Base-by-base conservation (phyloP, 1,284 basidiomycete genomes). In the Golubevia sp. region DNA sequence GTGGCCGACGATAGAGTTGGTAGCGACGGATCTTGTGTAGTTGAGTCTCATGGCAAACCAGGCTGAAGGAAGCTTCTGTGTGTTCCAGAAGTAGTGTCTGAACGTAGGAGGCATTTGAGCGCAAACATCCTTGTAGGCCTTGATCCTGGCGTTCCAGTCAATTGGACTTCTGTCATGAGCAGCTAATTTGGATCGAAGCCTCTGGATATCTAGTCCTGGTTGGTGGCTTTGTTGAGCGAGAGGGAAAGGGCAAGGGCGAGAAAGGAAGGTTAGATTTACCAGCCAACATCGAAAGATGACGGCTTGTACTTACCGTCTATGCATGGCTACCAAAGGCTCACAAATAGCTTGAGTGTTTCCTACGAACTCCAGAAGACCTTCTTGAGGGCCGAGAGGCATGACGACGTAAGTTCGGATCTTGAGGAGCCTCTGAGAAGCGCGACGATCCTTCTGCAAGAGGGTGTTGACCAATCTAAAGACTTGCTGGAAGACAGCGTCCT, bases 401-500 rank as follows among this genome's bases (percentile, higher is more conserved):
- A 99, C 93, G 61, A 90, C 92, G 85, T 98, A 99, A 8, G 89
- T 91, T 44, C 94, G 88, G 65, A 97, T 89, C 51, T 86, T 86
- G 26, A 99, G 86, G 38, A 89, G 86, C 11, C 96, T 89, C 59
- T 88, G 88, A 58, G 88, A 87, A 0, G 94, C 93, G 67, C 91
- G 89, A 25, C 89, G 87, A 81, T 98, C 93, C 11, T 87, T 86
- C 7, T 79, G 76, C 5, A 99, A 87, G 1, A 97, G 88, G 2
- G 88, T 85, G 68, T 99, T 98, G 60, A 94, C 91, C 50, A 98
- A 87, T 30, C 90, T 89, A 77, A 99, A 99, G 1, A 97, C 93
- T 84, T 99, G 97, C 79, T 97, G 94, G 95, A 99, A 97, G 54
- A 99, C 93, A 0, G 96, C 95, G 81, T 99, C 96, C 84, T 99